These are phyloP conservation scores for Pseudocercospora eumusae DNA, from an alignment of 2,329 filamentous ascomycete genomes.

Conservation along the genomic window DNA sequence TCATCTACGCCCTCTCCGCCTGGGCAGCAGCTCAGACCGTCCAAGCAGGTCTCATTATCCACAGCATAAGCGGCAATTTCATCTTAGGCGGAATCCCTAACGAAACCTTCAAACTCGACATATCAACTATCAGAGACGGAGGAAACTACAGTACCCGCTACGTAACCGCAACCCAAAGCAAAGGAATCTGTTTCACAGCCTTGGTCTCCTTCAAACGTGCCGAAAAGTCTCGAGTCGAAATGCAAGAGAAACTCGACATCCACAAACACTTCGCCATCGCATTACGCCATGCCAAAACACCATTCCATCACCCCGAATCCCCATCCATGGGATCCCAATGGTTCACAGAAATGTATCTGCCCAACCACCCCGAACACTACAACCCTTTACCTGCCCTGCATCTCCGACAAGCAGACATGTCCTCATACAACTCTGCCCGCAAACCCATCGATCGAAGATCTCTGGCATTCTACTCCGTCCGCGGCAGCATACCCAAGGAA, in stretches of 20 bases:
- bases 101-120: neutral
- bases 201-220: constrained; percentile 1
- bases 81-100: constrained; percentile 7
- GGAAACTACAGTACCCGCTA: constrained; percentile 2
- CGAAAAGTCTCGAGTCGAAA: neutral
- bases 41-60: neutral
- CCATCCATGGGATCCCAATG: neutral
- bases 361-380: neutral
- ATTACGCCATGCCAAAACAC: neutral
- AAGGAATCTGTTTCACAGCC: neutral
- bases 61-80: constrained; percentile 8
- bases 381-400: neutral
- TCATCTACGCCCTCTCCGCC: constrained; percentile 6
- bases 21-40: constrained; percentile 2
- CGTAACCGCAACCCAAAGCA: neutral
- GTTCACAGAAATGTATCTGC: neutral
- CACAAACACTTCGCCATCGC: neutral
- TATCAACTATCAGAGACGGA: neutral
- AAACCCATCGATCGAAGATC: neutral
- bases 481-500: neutral
- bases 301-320: neutral
- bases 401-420: neutral
- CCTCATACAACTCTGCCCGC: neutral
- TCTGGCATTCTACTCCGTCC: constrained; percentile 3
- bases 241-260: neutral